Evolutionary conservation across 345 rosid species (phyloP), one percentile per base, ranked within the genome.

Genomic region (Moricandia moricandioides): DNA sequence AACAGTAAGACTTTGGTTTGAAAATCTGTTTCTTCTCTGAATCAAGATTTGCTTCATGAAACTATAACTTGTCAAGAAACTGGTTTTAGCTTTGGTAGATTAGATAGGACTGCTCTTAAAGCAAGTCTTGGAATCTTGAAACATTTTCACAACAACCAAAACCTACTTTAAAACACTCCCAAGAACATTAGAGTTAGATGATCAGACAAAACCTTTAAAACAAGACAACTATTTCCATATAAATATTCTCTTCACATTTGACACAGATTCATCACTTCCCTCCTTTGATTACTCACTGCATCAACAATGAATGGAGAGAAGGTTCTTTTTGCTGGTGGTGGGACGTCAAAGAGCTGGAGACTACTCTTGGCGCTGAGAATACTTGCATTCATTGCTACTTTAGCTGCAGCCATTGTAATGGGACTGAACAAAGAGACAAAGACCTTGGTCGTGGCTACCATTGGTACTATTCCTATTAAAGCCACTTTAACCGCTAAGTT

Each of bases 391-490:
- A 47, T 74, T n/a, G 99, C 96, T 11, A 85, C 97, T 2, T 85
- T 83, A 3, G 62, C 96, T 0, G 99, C 97, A 21, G 85, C 96
- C 11, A 51, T 95, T n/a, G 93, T 90, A 21, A 95, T 95, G 99
- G 82, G 78, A 3, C 82, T 87, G 34, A 90, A 95, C 85, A 91
- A 89, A 67, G 81, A 95, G 78, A 92, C 90, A 58, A 88, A 83
- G 77, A 82, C 87, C 2, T 74, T 92, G 24, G 96, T 87, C 18
- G 87, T 92, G 58, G 99, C 96, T 13, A 88, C 92, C 45, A 72
- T 91, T 61, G 99, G 97, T 1, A 88, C 72, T 35, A 78, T 87
- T 51, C 85, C 96, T 9, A 64, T 95, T 0, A 84, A 62, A 16
- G 88, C 83, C 62, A 71, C 89, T 49, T 62, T 95, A 76, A 87